Evolutionary conservation across 2,329 filamentous ascomycete species (phyloP), one percentile per base, ranked within the genome.

Genomic region (Alternaria tenuissima): DNA sequence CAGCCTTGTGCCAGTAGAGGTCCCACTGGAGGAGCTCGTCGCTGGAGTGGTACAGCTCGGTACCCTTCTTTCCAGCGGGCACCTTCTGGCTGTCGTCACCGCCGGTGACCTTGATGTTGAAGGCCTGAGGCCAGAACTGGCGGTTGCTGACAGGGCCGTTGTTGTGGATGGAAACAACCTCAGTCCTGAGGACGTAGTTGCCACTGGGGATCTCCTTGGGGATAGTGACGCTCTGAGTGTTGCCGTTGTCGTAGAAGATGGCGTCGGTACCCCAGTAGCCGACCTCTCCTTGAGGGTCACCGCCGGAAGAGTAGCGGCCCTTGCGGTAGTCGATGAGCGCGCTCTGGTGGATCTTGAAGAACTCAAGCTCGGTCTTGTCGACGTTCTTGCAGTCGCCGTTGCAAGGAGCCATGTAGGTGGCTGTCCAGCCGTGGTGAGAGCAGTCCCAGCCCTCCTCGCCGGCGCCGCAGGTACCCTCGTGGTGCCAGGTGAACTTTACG

Each of bases 61-160:
- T 76, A 24, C 67, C 75, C 66, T 71, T 71, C 60, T 66, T 66
- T 32, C 75, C 74, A 14, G 59, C 57, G 3, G 74, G 74, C 2
- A 75, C 54, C 30, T 64, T 11, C 16, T 68, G 61, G 47, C 60
- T 63, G 53, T 73, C 67, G 18, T 73, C 66, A 34, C 74, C 74
- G 20, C 71, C 72, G 7, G 69, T 71, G 36, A 77, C 66, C 57
- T 73, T 69, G 66, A 77, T 69, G 62, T 76, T 77, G 69, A 76
- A 75, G 18, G 72, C 73, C 62, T 76, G 73, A 7, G 75, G 75
- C 73, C 74, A 77, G 67, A 76, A 73, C 57, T 77, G 75, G 55
- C 73, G 66, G 46, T 76, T 52, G 28, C 65, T 61, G 41, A 76
- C 70, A 28, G 62, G 61, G 44, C 75, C 75, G 56, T 74, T 76